phyloP scores from a whole-genome alignment of 768 basidiomycete genomes.

The Russula vinacea region DNA sequence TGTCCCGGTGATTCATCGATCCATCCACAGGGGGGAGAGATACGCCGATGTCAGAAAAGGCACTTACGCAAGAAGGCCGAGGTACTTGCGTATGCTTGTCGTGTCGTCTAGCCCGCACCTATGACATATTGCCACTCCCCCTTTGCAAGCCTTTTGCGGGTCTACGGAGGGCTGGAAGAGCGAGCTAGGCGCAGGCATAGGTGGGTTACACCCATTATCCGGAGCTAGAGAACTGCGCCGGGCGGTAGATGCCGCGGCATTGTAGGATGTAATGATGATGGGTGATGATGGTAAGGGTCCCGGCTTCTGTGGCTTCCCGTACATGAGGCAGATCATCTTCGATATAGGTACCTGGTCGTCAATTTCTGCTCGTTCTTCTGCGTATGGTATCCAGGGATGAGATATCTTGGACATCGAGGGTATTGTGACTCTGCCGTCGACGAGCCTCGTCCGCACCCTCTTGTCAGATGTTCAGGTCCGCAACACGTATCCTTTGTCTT shows the following conservation, averaged over 20 bases:
- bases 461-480: not conserved
- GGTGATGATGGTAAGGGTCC: slow-evolving; percentile 2
- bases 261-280: slow-evolving; percentile 2
- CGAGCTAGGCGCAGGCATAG: slow-evolving; percentile 8
- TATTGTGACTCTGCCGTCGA: not conserved
- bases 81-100: slow-evolving; percentile 15
- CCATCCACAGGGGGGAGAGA: not conserved
- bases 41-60: slow-evolving; percentile 4
- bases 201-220: not conserved
- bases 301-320: slow-evolving; percentile 21
- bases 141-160: not conserved
- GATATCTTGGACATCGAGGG: slow-evolving; percentile 5
- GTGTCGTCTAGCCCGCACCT: not conserved
- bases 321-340: slow-evolving; percentile 23
- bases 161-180: slow-evolving; percentile 1
- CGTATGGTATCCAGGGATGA: slow-evolving; percentile 18
- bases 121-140: slow-evolving; percentile 14
- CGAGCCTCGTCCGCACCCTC: not conserved
- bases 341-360: slow-evolving; percentile 18
- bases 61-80: slow-evolving; percentile 6
- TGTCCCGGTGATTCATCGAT: slow-evolving; percentile 3
- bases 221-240: slow-evolving; percentile 2
- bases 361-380: slow-evolving; percentile 12
- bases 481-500: slow-evolving; percentile 3
- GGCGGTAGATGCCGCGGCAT: slow-evolving; percentile 18